Conservation (phyloP, 139 green algal species). For the Asterochloris erici region DNA sequence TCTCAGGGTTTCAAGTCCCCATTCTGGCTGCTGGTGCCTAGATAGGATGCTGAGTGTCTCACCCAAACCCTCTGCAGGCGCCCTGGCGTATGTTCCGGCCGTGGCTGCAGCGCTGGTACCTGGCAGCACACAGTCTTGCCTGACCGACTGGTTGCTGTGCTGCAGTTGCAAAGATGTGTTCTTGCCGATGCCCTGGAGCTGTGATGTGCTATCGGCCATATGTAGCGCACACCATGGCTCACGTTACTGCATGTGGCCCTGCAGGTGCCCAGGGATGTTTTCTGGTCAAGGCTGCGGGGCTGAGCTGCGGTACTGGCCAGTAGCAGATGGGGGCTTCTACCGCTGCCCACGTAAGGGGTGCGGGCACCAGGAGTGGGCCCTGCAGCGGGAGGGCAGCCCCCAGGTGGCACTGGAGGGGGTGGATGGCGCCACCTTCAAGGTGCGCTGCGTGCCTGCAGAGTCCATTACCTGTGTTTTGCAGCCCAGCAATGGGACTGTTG, state of each 20-base stretch:
- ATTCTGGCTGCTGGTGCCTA: too few species aligned
- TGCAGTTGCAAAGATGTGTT: neutral
- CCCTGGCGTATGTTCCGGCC: neutral
- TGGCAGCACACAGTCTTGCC: neutral
- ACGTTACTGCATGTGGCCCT: neutral
- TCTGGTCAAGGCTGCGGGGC: slow-evolving; percentile 35
- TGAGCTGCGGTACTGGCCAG: slow-evolving; percentile 9
- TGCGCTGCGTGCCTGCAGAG: slow-evolving; percentile 5
- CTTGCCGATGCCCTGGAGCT: neutral
- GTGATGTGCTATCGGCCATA: neutral
- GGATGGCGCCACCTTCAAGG: slow-evolving; percentile 31
- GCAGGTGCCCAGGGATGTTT: slow-evolving; percentile 42
- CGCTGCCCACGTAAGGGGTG: slow-evolving; percentile 29
- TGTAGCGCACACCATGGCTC: neutral
- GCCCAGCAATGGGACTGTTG: neutral
- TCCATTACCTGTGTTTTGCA: neutral
- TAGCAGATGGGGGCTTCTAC: slow-evolving; percentile 11
- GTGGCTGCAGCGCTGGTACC: neutral
- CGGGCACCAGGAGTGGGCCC: slow-evolving; percentile 48
- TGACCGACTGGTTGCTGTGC: neutral
- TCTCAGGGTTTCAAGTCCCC: too few species aligned
- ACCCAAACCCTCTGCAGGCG: neutral
- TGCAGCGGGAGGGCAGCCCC: slow-evolving; percentile 29
- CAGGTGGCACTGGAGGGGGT: slow-evolving; percentile 53
- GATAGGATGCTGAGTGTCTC: too few species aligned